These are phyloP conservation scores for Mucor velutinosus DNA, from an alignment of 371 early-diverging fungal genomes.

Conservation along the genomic window DNA sequence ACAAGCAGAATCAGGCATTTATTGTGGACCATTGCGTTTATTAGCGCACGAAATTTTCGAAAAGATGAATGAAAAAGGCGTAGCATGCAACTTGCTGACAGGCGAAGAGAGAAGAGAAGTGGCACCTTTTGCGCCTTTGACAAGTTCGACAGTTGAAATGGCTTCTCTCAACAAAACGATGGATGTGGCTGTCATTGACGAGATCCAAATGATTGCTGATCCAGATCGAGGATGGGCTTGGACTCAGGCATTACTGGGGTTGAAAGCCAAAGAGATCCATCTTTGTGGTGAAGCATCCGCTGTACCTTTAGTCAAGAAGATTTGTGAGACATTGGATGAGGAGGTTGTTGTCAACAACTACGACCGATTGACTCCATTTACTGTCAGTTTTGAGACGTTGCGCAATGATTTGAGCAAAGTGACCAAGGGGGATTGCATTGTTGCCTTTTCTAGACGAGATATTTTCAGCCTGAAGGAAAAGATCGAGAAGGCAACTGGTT, in stretches of 20 bases:
- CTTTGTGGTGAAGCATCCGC: slow-evolving; percentile 93
- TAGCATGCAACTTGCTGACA: slow-evolving; percentile 84
- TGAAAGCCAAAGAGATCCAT: slow-evolving; percentile 88
- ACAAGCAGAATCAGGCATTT: slow-evolving; percentile 70
- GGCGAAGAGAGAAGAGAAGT: slow-evolving; percentile 88
- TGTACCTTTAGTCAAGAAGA: slow-evolving; percentile 76
- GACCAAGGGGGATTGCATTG: slow-evolving; percentile 84
- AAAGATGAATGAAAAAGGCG: slow-evolving; percentile 74
- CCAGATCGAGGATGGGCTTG: slow-evolving; percentile 93
- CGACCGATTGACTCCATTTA: slow-evolving; percentile 75
- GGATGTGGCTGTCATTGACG: slow-evolving; percentile 95
- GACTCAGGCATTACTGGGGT: slow-evolving; percentile 85
- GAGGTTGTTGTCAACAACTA: slow-evolving; percentile 81
- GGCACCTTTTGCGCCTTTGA: slow-evolving; percentile 43
- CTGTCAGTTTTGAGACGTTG: slow-evolving; percentile 57
- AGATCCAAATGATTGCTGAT: slow-evolving; percentile 95
- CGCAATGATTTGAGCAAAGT: slow-evolving; percentile 59
- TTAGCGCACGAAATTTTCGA: slow-evolving; percentile 94
- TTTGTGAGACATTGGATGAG: slow-evolving; percentile 77
- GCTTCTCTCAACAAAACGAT: slow-evolving; percentile 56
- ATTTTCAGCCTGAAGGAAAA: slow-evolving; percentile 78
- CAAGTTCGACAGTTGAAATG: slow-evolving; percentile 94
- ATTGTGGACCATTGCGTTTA: slow-evolving; percentile 92
- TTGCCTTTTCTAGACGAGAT: slow-evolving; percentile 80
- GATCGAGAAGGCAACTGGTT: slow-evolving; percentile 76